phyloP scores from a whole-genome alignment of 108 stramenopile species.

The Cafeteria roenbergensis region DNA sequence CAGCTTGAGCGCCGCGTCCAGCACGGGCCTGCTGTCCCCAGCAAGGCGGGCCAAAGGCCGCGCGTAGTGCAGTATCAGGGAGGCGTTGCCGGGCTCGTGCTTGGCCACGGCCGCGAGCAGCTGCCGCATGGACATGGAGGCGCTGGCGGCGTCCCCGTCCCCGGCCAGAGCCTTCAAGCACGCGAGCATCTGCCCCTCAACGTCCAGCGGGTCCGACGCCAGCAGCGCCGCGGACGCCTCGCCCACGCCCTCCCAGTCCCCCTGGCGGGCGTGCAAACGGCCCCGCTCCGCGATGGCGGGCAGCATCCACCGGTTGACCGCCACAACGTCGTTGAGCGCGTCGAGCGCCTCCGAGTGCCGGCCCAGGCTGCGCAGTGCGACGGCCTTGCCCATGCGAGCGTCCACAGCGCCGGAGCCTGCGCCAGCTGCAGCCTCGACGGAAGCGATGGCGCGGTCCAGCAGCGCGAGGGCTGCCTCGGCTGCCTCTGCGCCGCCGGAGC shows the following conservation, averaged over 20 bases:
- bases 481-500: neutral
- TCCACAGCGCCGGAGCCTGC: too few species aligned
- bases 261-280: constrained; percentile 19
- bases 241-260: constrained; percentile 43
- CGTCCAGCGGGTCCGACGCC: neutral
- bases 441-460: neutral
- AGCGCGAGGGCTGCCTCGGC: neutral
- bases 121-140: constrained; percentile 13
- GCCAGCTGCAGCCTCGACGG: neutral
- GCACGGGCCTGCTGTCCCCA: constrained; percentile 20
- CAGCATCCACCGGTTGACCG: constrained; percentile 27
- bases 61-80: constrained; percentile 20
- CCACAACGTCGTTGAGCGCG: constrained; percentile 30
- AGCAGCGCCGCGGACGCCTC: constrained; percentile 26
- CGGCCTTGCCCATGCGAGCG: constrained; percentile 30
- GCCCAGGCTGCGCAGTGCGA: neutral
- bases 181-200: constrained; percentile 19
- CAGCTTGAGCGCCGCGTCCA: constrained; percentile 29
- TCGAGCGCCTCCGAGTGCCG: constrained; percentile 10
- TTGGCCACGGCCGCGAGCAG: constrained; percentile 28
- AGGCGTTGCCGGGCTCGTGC: constrained; percentile 24
- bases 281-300: constrained; percentile 44
- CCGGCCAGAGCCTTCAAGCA: constrained; percentile 12
- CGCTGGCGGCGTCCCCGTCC: constrained; percentile 8
- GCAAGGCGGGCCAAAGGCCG: constrained; percentile 28